Evolutionary conservation across 352 stramenopile genomes (phyloP), one percentile per base, ranked within the genome.

Genomic region (Phytopythium delawarense): DNA sequence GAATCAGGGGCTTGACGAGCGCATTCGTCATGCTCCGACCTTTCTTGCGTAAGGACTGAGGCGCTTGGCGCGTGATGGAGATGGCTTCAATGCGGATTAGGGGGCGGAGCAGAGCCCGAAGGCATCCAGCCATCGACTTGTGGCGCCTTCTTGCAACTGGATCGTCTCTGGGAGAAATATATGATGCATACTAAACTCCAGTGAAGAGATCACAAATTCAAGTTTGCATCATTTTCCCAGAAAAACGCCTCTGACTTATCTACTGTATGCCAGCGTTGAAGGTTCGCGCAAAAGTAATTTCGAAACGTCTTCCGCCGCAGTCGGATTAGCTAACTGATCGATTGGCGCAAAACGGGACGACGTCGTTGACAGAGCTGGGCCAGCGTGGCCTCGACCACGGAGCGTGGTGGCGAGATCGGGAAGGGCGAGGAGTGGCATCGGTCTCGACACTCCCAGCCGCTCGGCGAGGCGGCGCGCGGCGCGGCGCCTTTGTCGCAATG

Each of bases 281-380:
- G 25, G 3, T 25, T 39, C 34, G 34, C 7, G n/a, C n/a, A 48
- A 46, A 23, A 20, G 15, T 48, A 48, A 44, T 25, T 48, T 48
- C 4, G 20, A 48, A 20, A 7, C 16, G 15, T 46, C n/a, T 25
- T 48, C 42, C 18, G 2, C 9, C 11, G 3, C 2, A 34, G 46
- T 52, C 7, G 4, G 20, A 34, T 52, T 52, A 52, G 46, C 21
- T 52, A 52, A 52, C 23, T 52, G 46, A 52, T 32, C 46, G 46
- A 52, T 34, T 34, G 46, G 21, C 13, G 21, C 20, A 50, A 50
- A 50, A 50, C 44, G 20, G 21, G 21, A 23, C 44, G 9, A 8
- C 21, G 3, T 30, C 21, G 21, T 52, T 37, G 13, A 20, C 48
- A 37, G 21, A 54, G 48, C 25, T 25, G n/a, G 48, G n/a, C n/a